Evolutionary conservation across 2,329 filamentous ascomycete species (phyloP), one percentile per base, ranked within the genome.

Genomic region (Colletotrichum sp.): DNA sequence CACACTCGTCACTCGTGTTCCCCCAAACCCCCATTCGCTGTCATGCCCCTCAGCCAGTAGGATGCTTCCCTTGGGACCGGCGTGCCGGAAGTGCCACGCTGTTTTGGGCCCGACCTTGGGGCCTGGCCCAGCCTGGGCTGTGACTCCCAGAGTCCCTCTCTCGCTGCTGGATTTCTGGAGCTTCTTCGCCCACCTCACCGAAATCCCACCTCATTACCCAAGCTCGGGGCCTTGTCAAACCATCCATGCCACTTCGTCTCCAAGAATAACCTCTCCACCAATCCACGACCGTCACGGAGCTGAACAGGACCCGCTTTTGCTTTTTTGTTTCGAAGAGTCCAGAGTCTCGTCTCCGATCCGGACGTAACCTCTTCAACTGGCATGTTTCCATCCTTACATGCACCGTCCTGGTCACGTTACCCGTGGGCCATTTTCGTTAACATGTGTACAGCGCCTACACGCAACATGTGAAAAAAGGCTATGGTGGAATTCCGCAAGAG

Each of bases 41-140:
- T 65, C 59, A 52, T 22, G 44, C 44, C 44, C 44, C n/a, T 52
- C 69, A 32, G 59, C 74, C 74, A 76, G 70, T 76, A 74, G 74
- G 74, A 65, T 74, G 25, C 32, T 48, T 55, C 52, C 70, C 59
- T 69, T 64, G 60, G 25, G 13, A 48, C 70, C 70, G 64, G 70
- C 70, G 48, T 52, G 25, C 64, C 68, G 64, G 57, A 72, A 64
- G 57, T 73, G 57, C 64, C 39, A 76, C 70, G 74, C 65, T 76
- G 64, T 22, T 65, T 75, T 65, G 44, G 69, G 57, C 57, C 72
- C 39, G n/a, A 52, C 44, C 36, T 57, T 61, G 64, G 64, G 57
- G 64, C 59, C 74, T 69, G 34, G 74, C 61, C 64, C 64, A 34
- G 57, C 70, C 44, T 52, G n/a, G 44, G 44, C 44, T 52, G 19